phyloP scores from a whole-genome alignment of 1,139 yeast genomes.

The Magnusiomyces sp. region DNA sequence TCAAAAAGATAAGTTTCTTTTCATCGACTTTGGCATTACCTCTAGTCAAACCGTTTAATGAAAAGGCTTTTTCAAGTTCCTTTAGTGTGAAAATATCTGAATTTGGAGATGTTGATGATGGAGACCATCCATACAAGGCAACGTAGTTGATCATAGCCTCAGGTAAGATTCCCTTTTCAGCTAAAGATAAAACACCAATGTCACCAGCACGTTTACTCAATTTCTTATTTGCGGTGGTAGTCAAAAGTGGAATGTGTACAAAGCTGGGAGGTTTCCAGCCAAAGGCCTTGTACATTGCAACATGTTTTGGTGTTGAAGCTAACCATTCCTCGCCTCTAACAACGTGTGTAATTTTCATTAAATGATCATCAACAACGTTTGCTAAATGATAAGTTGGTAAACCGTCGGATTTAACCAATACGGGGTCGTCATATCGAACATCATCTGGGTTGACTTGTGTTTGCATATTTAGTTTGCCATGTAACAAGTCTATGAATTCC shows the following conservation, averaged over 20 bases:
- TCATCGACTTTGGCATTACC: slow-evolving; percentile 91
- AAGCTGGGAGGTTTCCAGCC: slow-evolving; percentile 79
- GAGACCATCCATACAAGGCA: slow-evolving; percentile 93
- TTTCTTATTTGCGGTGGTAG: slow-evolving; percentile 67
- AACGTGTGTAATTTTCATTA: slow-evolving; percentile 89
- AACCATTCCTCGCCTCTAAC: slow-evolving; percentile 98
- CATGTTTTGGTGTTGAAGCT: slow-evolving; percentile 90
- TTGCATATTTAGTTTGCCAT: slow-evolving; percentile 67
- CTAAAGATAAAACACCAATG: slow-evolving; percentile 55
- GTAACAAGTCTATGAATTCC: slow-evolving; percentile 59
- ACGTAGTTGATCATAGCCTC: slow-evolving; percentile 83
- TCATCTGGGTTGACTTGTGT: slow-evolving; percentile 67
- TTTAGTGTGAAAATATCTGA: slow-evolving; percentile 54
- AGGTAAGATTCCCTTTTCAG: slow-evolving; percentile 60
- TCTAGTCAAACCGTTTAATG: slow-evolving; percentile 65
- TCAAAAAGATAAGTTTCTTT: slow-evolving; percentile 64
- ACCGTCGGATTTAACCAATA: slow-evolving; percentile 81
- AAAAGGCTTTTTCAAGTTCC: slow-evolving; percentile 44
- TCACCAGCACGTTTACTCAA: slow-evolving; percentile 83
- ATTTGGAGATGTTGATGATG: slow-evolving; percentile 41
- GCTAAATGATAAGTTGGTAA: slow-evolving; percentile 96
- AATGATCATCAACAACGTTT: slow-evolving; percentile 87
- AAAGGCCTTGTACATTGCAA: slow-evolving; percentile 76
- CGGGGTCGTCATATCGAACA: slow-evolving; percentile 80
- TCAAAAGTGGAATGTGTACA: slow-evolving; percentile 83